A percentile compares a stretch with the other conserved stretches of the same genome.
These are phyloP conservation scores for Citrus hindsii DNA, from an alignment of 345 rosid species.

Conservation along the genomic window DNA sequence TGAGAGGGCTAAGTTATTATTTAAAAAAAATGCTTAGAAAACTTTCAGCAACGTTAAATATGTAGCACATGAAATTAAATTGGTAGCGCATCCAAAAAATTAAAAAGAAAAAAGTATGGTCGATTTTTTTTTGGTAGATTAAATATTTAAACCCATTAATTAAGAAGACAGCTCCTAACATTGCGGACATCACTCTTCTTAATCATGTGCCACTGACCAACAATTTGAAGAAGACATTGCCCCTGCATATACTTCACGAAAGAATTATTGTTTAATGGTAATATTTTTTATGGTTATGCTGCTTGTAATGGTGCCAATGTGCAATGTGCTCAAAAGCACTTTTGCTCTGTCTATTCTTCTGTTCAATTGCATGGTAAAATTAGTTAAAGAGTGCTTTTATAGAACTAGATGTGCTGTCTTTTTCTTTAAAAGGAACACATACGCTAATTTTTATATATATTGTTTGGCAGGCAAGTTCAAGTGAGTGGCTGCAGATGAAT, in stretches of 20 bases:
- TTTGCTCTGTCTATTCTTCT: conserved; percentile 9
- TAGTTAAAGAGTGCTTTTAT: background rate
- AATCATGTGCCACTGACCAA: background rate
- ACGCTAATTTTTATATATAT: background rate
- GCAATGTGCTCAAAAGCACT: conserved; percentile 19
- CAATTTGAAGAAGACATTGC: conserved; percentile 9
- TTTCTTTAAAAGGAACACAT: background rate
- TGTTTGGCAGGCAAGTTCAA: conserved; percentile 53
- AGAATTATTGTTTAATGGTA: background rate
- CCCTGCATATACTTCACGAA: background rate
- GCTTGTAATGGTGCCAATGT: conserved; percentile 3
- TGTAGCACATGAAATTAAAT: background rate
- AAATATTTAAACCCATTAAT: background rate
- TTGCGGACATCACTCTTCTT: conserved; percentile 21
- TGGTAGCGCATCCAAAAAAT: background rate
- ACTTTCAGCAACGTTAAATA: background rate
- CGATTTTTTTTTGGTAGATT: background rate
- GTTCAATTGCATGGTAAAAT: background rate
- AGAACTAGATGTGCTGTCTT: background rate
- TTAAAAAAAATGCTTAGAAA: background rate
- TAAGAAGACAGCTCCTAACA: conserved; percentile 19
- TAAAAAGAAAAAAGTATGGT: too few species aligned
- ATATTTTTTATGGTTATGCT: background rate
- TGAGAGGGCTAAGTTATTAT: too few species aligned
- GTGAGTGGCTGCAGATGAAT: conserved; percentile 82